phyloP scores from a whole-genome alignment of 768 basidiomycete genomes.

The Lactarius akahatsu region DNA sequence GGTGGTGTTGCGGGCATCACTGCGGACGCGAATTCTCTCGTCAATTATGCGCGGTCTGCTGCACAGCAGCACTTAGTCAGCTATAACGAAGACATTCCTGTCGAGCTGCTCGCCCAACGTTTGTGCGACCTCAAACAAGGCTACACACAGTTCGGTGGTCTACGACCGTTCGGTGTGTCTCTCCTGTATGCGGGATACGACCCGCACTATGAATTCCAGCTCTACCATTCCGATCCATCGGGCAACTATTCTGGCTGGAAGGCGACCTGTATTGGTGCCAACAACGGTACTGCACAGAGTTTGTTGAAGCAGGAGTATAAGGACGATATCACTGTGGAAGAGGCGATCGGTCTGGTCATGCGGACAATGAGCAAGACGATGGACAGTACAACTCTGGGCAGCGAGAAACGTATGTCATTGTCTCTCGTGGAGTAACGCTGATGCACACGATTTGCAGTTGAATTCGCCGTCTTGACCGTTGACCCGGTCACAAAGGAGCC shows the following conservation, averaged over 20 bases:
- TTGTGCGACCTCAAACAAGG: conserved; percentile 98
- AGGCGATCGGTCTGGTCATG: conserved; percentile 88
- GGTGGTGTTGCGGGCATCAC: conserved; percentile 94
- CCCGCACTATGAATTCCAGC: conserved; percentile 92
- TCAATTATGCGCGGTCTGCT: conserved; percentile 89
- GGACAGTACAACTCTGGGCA: conserved; percentile 95
- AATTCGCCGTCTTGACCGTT: conserved; percentile 91
- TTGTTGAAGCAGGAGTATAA: conserved; percentile 98
- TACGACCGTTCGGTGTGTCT: conserved; percentile 97
- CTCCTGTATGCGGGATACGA: conserved; percentile 97
- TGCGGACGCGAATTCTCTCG: conserved; percentile 95
- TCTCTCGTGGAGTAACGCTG: conserved; percentile 15
- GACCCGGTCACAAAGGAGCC: conserved; percentile 76
- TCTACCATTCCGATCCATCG: conserved; percentile 97
- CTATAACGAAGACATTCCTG: conserved; percentile 98
- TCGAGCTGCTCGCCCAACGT: conserved; percentile 90
- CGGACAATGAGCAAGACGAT: conserved; percentile 99
- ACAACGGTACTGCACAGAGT: conserved; percentile 94
- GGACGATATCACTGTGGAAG: conserved; percentile 87
- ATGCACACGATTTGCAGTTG: conserved; percentile 54
- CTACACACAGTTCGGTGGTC: conserved; percentile 96
- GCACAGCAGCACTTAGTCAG: conserved; percentile 85
- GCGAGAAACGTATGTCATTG: conserved; percentile 80
- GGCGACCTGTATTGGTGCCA: conserved; percentile 98
- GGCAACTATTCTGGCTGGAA: conserved; percentile 99